Evolutionary conservation across 768 basidiomycete genomes (phyloP), one percentile per base, ranked within the genome.

Genomic region (Solioccasus polychromus): DNA sequence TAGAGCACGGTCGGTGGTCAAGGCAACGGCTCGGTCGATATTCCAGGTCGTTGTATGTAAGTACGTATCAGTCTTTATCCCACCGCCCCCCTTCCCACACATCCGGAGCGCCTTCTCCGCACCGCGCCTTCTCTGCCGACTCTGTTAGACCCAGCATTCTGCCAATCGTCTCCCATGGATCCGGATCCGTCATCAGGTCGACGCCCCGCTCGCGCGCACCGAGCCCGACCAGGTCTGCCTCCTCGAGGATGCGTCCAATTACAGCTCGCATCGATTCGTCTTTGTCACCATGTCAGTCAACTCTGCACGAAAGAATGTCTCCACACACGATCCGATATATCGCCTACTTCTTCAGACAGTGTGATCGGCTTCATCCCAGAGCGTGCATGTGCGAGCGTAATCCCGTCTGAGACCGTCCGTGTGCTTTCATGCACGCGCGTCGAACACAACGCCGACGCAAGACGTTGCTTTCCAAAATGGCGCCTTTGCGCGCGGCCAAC

Each of bases 381-480:
- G 34, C 41, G 63, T 8, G 63, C 64, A 39, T 63, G 64, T 3
- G 61, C 61, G 19, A 65, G 53, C 19, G 50, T 38, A 35, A 65
- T 59, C 34, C 55, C 59, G 12, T 37, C 43, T 4, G 42, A 44
- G 35, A 37, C 11, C 5, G 11, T 9, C 4, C 11, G 45, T 30
- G 37, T n/a, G 22, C 28, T 41, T 15, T 42, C 51, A 5, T 8
- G 30, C 22, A 42, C 52, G 25, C 47, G 53, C 9, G 41, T 52
- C 38, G 29, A 45, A 41, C 50, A 55, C 18, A 65, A 79, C 58
- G 47, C 83, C 64, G 50, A 80, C 67, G 52, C 60, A 26, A 86
- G 70, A 22, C 78, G 74, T 52, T 80, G 78, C 44, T 73, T 75
- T 26, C 80, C 75, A 53, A 88, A 88, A 50, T 79, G 78, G 15